Evolutionary conservation across 2,329 filamentous ascomycete genomes (phyloP), one percentile per base, ranked within the genome.

Genomic region (Proliferodiscus dingleyae): DNA sequence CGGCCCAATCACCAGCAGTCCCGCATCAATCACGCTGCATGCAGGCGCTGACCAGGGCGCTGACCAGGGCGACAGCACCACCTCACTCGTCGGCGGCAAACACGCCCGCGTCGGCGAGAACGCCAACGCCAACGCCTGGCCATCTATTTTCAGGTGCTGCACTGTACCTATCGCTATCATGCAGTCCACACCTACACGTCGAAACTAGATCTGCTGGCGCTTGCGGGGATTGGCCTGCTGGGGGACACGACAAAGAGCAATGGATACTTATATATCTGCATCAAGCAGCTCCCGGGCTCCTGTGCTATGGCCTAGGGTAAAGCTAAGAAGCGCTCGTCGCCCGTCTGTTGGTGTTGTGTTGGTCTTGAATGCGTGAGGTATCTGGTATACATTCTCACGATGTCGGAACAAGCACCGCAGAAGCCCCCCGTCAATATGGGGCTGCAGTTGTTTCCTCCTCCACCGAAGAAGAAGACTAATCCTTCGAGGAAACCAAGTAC

Each of bases 381-480:
- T 50, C 34, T 41, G 43, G 33, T 37, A 44, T 46, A 46, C 40
- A 19, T 16, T 37, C 23, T 47, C 49, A 55, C 24, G 9, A 61
- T 61, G 59, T 44, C 54, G 28, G 50, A 55, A 37, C 22, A 16
- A n/a, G 13, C 10, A 19, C 11, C 45, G 26, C 19, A 46, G 37
- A 18, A 61, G 56, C 36, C 29, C 44, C 51, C 59, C 23, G 44
- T 51, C 32, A 63, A 56, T 40, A 56, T 56, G 51, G 59, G 59
- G 15, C 41, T 64, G 34, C 57, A 56, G 44, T 49, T 64, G 32
- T 64, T 64, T 45, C 62, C 62, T 47, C 57, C 62, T 21, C 55
- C 59, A 21, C 59, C 61, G 32, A 56, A 54, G 47, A 60, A 57
- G 46, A 56, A 50, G 39, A 58, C 45, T 33, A 55, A 51, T 16